Percentiles rank a stretch among this genome's conserved stretches.
Evolutionary conservation across 108 stramenopile genomes (phyloP).

Genomic region (Cyclotella choctawhatcheeana): DNA sequence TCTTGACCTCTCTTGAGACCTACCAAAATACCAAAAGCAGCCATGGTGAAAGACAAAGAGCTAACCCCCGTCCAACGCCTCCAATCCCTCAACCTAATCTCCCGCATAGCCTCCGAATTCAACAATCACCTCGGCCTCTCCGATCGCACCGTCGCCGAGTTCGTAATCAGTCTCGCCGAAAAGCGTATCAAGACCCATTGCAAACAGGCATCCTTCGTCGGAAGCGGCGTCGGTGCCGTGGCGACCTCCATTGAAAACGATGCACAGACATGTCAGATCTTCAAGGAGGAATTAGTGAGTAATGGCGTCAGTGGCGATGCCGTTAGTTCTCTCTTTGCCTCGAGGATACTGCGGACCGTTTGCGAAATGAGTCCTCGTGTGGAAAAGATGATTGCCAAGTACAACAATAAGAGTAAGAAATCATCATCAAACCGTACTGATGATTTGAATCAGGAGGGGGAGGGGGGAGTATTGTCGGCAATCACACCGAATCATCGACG

Average conservation of each 20-base stretch:
- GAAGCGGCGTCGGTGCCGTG: conserved; percentile 3
- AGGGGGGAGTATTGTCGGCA: conserved; percentile 39
- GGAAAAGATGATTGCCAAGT: conserved; percentile 53
- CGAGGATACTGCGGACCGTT: conserved; percentile 64
- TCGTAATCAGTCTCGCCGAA: conserved; percentile 91
- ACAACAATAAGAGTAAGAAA: conserved; percentile 53
- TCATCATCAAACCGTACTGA: conserved; percentile 5
- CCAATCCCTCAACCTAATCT: conserved; percentile 87
- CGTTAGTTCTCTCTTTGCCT: conserved; percentile 65
- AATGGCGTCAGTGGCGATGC: conserved; percentile 71
- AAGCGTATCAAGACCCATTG: conserved; percentile 55
- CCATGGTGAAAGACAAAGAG: conserved; percentile 33
- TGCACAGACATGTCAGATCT: conserved; percentile 41
- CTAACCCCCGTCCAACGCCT: conserved; percentile 92
- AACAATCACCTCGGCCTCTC: conserved; percentile 85
- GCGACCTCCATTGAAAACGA: conserved; percentile 23
- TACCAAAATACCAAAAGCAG: no score
- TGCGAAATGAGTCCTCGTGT: conserved; percentile 70
- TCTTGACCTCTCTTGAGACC: no score
- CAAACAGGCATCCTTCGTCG: conserved; percentile 15
- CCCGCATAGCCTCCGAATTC: conserved; percentile 88
- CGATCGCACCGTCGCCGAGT: conserved; percentile 96
- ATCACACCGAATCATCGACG: conserved; percentile 43
- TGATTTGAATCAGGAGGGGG: conserved; percentile 1
- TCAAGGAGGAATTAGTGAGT: conserved; percentile 50